Percentiles rank a stretch among this genome's conserved stretches.
These are phyloP conservation scores for Tritrichomonas musculus DNA, from an alignment of 208 protist species.

Conservation along the genomic window DNA sequence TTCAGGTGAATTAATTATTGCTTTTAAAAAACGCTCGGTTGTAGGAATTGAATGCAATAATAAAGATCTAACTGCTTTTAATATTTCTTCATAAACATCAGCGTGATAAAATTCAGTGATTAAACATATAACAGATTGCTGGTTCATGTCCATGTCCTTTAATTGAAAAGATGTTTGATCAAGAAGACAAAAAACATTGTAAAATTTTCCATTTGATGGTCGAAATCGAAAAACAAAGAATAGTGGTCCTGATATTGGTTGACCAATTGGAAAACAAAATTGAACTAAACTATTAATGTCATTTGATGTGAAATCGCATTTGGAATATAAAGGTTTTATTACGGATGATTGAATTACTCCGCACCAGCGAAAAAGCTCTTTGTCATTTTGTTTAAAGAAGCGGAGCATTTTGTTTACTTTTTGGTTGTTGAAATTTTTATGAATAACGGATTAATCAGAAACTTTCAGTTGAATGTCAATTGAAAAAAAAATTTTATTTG, in stretches of 20 bases:
- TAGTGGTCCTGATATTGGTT: background rate
- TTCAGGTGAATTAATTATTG: background rate
- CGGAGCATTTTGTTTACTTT: no score
- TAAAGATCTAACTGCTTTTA: background rate
- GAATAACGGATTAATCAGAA: no score
- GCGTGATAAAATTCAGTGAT: background rate
- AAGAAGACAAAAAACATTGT: conserved; percentile 21
- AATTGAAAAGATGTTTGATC: conserved; percentile 25
- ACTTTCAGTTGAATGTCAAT: no score
- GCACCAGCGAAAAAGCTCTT: background rate
- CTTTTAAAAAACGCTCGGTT: background rate
- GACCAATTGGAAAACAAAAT: background rate
- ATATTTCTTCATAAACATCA: background rate
- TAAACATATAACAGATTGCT: background rate
- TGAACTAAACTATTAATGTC: background rate
- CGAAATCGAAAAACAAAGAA: background rate
- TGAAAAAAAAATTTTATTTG: no score
- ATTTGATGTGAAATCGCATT: background rate
- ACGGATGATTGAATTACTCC: background rate
- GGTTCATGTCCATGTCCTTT: background rate
- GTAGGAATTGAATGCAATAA: background rate
- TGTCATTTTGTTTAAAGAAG: background rate
- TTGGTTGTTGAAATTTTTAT: no score
- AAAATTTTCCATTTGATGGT: background rate
- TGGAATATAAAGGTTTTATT: background rate